phyloP scores from a whole-genome alignment of 257 asterid genomes.

The Przewalskia tangutica region DNA sequence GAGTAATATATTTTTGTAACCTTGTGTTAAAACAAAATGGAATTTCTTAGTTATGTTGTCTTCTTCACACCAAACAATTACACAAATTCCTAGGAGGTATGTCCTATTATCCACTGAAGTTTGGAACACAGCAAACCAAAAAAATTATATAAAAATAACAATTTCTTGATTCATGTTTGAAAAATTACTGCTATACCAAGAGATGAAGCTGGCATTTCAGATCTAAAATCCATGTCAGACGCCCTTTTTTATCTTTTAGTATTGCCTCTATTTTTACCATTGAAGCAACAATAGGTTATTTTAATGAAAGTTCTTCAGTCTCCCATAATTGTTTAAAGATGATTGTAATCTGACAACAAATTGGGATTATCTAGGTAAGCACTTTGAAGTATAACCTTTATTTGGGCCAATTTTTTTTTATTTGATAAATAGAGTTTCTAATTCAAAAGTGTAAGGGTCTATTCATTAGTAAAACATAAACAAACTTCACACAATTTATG shows the following conservation, averaged over 20 bases:
- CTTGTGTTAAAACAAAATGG: neutral
- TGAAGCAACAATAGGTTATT: neutral
- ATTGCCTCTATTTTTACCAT: neutral
- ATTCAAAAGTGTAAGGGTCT: no score
- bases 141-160: neutral
- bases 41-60: neutral
- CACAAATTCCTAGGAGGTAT: neutral
- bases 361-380: neutral
- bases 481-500: no score
- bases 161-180: neutral
- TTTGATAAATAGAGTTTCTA: no score
- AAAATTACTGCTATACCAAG: neutral
- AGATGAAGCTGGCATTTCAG: neutral
- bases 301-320: neutral
- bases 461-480: no score
- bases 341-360: neutral
- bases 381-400: neutral
- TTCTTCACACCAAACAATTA: conserved; percentile 3
- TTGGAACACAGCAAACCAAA: neutral
- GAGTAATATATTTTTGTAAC: neutral
- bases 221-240: neutral
- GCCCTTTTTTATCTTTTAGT: neutral
- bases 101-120: neutral
- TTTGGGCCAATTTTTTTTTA: neutral
- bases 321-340: no score